phyloP scores from a whole-genome alignment of 2,329 filamentous ascomycete species.

The Teratosphaeria nubilosa region DNA sequence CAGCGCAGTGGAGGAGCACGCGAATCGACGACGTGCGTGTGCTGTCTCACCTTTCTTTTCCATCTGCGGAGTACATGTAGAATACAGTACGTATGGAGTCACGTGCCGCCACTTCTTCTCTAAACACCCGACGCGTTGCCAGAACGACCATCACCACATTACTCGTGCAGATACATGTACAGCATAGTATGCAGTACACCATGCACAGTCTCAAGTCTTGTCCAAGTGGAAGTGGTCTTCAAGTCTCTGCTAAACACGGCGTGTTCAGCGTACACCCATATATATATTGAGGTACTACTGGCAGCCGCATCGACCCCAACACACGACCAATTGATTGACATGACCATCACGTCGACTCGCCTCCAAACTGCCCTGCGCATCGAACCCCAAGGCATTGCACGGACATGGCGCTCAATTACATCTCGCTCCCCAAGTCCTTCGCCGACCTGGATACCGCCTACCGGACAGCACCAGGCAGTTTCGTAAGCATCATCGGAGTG shows the following conservation, averaged over 20 bases:
- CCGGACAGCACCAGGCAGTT: slow-evolving; percentile 8
- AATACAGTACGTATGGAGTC: too few species aligned
- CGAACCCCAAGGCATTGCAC: not conserved
- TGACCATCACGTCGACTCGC: not conserved
- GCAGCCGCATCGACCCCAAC: not conserved
- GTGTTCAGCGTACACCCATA: too few species aligned
- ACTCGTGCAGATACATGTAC: not conserved
- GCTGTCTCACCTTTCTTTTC: not conserved
- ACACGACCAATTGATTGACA: not conserved
- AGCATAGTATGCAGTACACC: not conserved
- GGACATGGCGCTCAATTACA: not conserved
- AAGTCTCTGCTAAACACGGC: not conserved
- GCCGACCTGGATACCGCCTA: slow-evolving; percentile 15
- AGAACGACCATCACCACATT: not conserved
- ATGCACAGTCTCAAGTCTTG: not conserved
- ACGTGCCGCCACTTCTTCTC: not conserved
- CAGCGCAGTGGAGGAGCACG: not conserved
- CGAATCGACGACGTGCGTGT: not conserved
- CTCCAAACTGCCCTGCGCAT: too few species aligned
- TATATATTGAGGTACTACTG: too few species aligned
- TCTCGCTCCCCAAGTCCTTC: slow-evolving; percentile 15
- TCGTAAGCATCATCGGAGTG: slow-evolving; percentile 57
- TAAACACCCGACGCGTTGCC: not conserved
- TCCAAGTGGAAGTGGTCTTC: not conserved
- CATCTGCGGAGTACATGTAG: too few species aligned